These are phyloP conservation scores for Ballota nigra DNA, from an alignment of 257 asterid species.

Conservation along the genomic window DNA sequence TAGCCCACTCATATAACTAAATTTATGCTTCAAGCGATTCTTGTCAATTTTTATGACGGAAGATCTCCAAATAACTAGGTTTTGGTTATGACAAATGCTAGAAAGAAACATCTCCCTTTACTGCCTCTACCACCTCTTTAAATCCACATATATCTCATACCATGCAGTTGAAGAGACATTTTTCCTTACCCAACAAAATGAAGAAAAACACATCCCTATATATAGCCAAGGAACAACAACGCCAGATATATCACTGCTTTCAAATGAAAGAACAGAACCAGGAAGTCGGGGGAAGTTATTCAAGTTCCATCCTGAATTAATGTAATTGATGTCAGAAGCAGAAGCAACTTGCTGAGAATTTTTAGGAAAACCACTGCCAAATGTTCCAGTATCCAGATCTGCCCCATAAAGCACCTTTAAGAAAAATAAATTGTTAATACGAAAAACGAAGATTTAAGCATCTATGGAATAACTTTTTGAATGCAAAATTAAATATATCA, in stretches of 20 bases:
- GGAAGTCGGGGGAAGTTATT: slow-evolving; percentile 81
- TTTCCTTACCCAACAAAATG: slow-evolving; percentile 73
- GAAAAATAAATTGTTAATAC: slow-evolving; percentile 5
- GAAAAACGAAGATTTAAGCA: slow-evolving; percentile 7
- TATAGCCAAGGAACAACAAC: slow-evolving; percentile 89
- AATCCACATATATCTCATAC: neutral
- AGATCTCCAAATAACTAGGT: neutral
- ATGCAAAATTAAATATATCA: slow-evolving; percentile 12
- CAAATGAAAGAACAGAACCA: slow-evolving; percentile 77
- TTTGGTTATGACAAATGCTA: neutral
- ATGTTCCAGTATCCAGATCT: slow-evolving; percentile 76
- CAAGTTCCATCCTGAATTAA: slow-evolving; percentile 83
- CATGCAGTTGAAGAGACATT: slow-evolving; percentile 11
- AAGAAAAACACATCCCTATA: slow-evolving; percentile 85
- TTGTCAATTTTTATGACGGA: neutral
- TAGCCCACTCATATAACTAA: neutral
- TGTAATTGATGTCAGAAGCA: slow-evolving; percentile 47
- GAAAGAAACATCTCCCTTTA: neutral
- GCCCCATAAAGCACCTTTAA: slow-evolving; percentile 79
- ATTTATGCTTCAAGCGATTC: neutral
- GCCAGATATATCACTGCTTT: slow-evolving; percentile 81
- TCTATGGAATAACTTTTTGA: neutral
- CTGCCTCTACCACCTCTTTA: neutral
- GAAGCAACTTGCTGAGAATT: slow-evolving; percentile 39
- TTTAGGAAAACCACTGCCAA: slow-evolving; percentile 90